Evolutionary conservation across 108 stramenopile genomes (phyloP).

Genomic region (Nitzschia palea): DNA sequence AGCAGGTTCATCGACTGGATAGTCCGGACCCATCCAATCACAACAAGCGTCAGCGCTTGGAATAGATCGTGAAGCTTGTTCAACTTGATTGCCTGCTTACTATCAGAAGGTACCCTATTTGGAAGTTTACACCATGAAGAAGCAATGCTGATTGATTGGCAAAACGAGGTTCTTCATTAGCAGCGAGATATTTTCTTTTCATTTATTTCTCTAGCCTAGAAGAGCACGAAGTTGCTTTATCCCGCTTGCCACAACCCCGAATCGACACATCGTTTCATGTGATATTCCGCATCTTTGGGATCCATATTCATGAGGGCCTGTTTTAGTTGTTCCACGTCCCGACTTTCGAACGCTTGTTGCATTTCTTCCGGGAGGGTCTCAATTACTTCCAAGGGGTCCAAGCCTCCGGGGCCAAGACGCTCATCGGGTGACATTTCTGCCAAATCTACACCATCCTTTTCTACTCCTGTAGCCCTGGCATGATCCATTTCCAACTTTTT

Average conservation of each 20-base stretch:
- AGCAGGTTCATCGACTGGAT: background rate
- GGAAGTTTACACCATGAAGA: no score
- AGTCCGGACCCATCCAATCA: background rate
- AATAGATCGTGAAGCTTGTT: no score
- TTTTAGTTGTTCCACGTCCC: constrained; percentile 82
- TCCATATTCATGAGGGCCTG: constrained; percentile 75
- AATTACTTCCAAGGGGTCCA: constrained; percentile 96
- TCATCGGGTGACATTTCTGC: constrained; percentile 73
- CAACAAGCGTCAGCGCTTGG: background rate
- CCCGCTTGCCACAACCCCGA: constrained; percentile 89
- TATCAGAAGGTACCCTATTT: no score
- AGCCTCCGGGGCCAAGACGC: constrained; percentile 93
- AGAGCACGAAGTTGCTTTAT: constrained; percentile 6
- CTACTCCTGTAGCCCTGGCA: constrained; percentile 56
- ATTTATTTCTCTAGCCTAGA: background rate
- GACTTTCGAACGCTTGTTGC: constrained; percentile 93
- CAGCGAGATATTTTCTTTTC: no score
- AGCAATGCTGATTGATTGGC: no score
- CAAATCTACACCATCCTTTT: constrained; percentile 69
- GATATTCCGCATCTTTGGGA: constrained; percentile 86
- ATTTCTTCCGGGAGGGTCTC: constrained; percentile 80
- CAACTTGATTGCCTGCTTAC: no score
- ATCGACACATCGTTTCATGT: constrained; percentile 95
- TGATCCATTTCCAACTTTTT: constrained; percentile 93
- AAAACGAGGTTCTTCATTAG: no score